Conservation (phyloP, 2,329 filamentous ascomycete genomes). For the Albifimbria verrucaria region DNA sequence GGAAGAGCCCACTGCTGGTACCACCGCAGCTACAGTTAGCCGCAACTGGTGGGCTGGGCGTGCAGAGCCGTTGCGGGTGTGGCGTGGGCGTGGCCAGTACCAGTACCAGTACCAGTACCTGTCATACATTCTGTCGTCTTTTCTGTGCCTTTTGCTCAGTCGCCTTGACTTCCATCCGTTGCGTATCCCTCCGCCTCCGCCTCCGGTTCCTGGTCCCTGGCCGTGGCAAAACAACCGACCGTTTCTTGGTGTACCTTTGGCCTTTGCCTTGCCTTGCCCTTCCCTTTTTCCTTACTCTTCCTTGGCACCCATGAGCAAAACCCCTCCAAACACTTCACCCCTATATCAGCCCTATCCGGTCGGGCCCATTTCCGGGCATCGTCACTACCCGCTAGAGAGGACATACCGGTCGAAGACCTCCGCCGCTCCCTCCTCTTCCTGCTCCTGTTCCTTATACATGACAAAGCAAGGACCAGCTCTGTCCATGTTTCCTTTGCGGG, state of each 20-base stretch:
- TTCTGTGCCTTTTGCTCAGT: too few species aligned
- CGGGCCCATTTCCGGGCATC: constrained; percentile 2
- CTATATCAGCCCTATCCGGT: constrained; percentile 25
- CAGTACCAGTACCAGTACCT: background rate
- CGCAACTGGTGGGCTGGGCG: background rate
- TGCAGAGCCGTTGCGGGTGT: background rate
- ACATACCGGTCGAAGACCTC: background rate
- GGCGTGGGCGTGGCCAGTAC: background rate
- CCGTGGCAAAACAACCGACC: background rate
- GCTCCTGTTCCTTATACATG: background rate
- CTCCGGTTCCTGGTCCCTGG: background rate
- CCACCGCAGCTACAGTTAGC: background rate
- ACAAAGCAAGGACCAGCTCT: constrained; percentile 4
- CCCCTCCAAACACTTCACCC: constrained; percentile 3
- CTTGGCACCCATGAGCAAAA: background rate
- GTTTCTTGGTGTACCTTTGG: background rate
- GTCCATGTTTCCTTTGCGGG: constrained; percentile 20
- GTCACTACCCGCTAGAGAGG: background rate
- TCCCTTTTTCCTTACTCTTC: background rate
- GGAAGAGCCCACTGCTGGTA: background rate
- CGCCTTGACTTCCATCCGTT: too few species aligned
- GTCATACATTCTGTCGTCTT: background rate
- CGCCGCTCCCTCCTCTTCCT: constrained; percentile 5
- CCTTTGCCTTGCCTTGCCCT: background rate
- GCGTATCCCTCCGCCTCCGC: too few species aligned